Evolutionary conservation across 805 yeast genomes (phyloP).

Genomic region (Lachancea mirantina): DNA sequence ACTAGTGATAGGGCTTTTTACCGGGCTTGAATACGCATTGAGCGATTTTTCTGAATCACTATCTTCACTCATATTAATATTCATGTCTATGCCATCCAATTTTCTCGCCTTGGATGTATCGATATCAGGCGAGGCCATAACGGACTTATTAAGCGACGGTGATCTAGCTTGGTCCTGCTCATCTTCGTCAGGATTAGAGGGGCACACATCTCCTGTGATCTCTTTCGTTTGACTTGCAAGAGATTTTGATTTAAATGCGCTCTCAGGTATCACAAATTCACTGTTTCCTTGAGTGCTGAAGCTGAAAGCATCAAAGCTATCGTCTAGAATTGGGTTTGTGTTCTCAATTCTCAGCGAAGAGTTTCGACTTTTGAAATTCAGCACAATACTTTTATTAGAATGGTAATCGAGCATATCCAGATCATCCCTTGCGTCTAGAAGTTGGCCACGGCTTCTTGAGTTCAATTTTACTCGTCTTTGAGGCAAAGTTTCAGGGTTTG

Average conservation of each 20-base stretch:
- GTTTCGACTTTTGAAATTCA: conserved; percentile 8
- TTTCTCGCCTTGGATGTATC: neutral
- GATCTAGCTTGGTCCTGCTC: neutral
- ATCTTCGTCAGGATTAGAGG: no score
- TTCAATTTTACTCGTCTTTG: conserved; percentile 3
- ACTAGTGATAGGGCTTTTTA: neutral
- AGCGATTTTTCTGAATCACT: neutral
- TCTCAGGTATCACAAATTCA: conserved; percentile 20
- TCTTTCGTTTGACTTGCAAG: no score
- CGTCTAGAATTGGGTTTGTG: conserved; percentile 26
- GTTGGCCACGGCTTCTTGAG: neutral
- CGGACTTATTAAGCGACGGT: neutral
- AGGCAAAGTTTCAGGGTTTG: neutral
- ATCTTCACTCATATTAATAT: conserved; percentile 7
- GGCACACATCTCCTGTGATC: no score
- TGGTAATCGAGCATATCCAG: conserved; percentile 2
- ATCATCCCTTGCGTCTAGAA: conserved; percentile 1
- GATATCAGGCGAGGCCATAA: neutral
- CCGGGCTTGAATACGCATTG: neutral
- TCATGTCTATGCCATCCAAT: conserved; percentile 5
- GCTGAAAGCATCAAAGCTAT: conserved; percentile 28
- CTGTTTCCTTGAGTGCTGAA: conserved; percentile 27
- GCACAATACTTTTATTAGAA: conserved; percentile 10
- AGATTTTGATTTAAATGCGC: conserved; percentile 4
- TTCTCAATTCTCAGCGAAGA: conserved; percentile 9